These are phyloP conservation scores for Maudiozyma bulderi DNA, from an alignment of 805 yeast species.

Conservation along the genomic window DNA sequence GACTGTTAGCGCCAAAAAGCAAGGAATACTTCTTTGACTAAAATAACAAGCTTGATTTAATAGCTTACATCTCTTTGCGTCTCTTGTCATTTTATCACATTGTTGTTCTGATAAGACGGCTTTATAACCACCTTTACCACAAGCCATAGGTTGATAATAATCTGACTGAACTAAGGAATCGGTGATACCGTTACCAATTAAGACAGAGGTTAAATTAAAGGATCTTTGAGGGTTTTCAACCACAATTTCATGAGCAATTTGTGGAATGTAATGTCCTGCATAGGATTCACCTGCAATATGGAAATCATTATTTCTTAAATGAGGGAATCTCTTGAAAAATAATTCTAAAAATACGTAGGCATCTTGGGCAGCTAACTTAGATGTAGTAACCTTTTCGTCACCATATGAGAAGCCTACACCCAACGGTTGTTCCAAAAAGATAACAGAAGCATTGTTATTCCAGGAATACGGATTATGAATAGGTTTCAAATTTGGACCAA, in stretches of 20 bases:
- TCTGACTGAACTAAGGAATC: constrained; percentile 73
- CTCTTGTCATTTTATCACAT: constrained; percentile 53
- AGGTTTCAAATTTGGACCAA: constrained; percentile 58
- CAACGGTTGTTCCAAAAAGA: constrained; percentile 89
- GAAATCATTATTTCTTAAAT: constrained; percentile 48
- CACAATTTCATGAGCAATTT: constrained; percentile 46
- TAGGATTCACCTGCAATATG: constrained; percentile 82
- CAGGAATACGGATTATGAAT: constrained; percentile 75
- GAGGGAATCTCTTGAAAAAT: constrained; percentile 78
- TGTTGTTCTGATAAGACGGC: constrained; percentile 61
- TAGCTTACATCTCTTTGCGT: constrained; percentile 55
- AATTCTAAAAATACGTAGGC: constrained; percentile 75
- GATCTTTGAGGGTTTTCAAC: constrained; percentile 37
- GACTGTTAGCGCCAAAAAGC: constrained; percentile 77
- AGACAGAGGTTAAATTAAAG: constrained; percentile 62
- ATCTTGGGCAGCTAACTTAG: constrained; percentile 80
- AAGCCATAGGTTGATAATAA: constrained; percentile 87
- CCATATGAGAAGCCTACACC: constrained; percentile 88
- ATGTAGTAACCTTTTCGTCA: constrained; percentile 47
- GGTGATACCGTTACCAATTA: constrained; percentile 91
- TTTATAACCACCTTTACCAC: constrained; percentile 79
- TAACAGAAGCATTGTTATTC: constrained; percentile 84
- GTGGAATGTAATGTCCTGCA: constrained; percentile 78
- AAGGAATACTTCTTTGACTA: constrained; percentile 53
- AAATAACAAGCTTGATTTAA: constrained; percentile 59